These are phyloP conservation scores for Lactarius akahatsu DNA, from an alignment of 768 basidiomycete genomes.

Conservation along the genomic window DNA sequence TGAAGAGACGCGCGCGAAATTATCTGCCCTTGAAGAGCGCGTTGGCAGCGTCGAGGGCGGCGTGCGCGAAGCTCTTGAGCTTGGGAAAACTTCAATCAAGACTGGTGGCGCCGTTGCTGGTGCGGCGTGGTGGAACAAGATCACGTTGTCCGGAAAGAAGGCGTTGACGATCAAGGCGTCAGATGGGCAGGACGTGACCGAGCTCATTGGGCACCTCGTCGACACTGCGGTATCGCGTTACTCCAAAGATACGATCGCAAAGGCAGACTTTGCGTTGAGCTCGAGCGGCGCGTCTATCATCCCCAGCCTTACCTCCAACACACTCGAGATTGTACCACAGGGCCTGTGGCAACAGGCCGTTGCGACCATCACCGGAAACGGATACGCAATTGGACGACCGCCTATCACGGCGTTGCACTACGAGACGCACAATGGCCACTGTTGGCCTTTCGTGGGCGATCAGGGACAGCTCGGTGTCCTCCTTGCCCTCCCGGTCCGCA, in stretches of 20 bases:
- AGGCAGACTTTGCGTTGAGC: slow-evolving; percentile 82
- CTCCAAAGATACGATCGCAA: slow-evolving; percentile 77
- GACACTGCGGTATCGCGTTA: slow-evolving; percentile 67
- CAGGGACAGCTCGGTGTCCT: slow-evolving; percentile 81
- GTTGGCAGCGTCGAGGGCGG: slow-evolving; percentile 59
- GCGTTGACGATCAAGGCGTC: slow-evolving; percentile 63
- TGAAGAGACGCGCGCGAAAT: slow-evolving; percentile 54
- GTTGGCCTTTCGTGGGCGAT: slow-evolving; percentile 88
- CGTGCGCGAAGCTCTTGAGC: slow-evolving; percentile 70
- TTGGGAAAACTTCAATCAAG: slow-evolving; percentile 50
- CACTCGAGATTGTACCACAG: slow-evolving; percentile 62
- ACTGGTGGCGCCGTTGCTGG: slow-evolving; percentile 38
- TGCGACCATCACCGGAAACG: slow-evolving; percentile 57
- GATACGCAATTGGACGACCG: slow-evolving; percentile 67
- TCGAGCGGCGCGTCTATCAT: slow-evolving; percentile 80
- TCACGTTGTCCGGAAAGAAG: slow-evolving; percentile 41
- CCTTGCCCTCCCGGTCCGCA: slow-evolving; percentile 59
- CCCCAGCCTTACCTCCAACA: slow-evolving; percentile 79
- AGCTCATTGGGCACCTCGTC: slow-evolving; percentile 72
- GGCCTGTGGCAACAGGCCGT: slow-evolving; percentile 49
- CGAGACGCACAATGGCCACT: slow-evolving; percentile 78
- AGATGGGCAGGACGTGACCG: slow-evolving; percentile 72
- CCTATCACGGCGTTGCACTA: slow-evolving; percentile 89
- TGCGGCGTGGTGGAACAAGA: slow-evolving; percentile 70
- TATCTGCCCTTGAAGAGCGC: slow-evolving; percentile 61